Evolutionary conservation across 2,329 filamentous ascomycete genomes (phyloP), one percentile per base, ranked within the genome.

Genomic region (Stagonosporopsis tanaceti): DNA sequence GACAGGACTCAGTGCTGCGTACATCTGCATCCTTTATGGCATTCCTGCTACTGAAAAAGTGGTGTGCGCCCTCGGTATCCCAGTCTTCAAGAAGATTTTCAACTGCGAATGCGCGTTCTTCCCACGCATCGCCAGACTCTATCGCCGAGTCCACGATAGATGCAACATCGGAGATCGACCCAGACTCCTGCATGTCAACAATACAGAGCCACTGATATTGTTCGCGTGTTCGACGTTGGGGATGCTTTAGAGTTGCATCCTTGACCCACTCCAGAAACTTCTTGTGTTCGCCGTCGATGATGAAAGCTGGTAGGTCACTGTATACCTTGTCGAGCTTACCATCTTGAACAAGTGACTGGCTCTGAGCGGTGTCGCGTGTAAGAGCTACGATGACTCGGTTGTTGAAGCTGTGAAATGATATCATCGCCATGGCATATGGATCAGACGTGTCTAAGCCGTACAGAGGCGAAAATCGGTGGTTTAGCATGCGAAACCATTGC

Each of bases 161-260:
- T 17, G 8, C 25, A 22, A 59, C 25, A 8, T 37, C 11, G 2
- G 2, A 34, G 32, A 34, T 25, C 5, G 38, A n/a, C 20, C 6
- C n/a, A 15, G 22, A 22, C 2, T 50, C 12, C 39, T 51, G 55
- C 3, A 46, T 4, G 4, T 30, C 12, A 1, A 58, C 54, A 7
- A 64, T 59, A 24, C 8, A 30, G 0, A 60, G 34, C 41, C 50
- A 62, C 15, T 39, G 44, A 11, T 39, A 6, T n/a, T 64, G 56
- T 22, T 53, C 46, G 0, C 22, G 24, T 12, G 51, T 56, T 2
- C 53, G 51, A 14, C 57, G 56, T 9, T 47, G 38, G 2, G 59
- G 59, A 25, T 60, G 50, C 38, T 56, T 56, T 8, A 64, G 17
- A 1, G 30, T 52, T 1, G 38, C 59, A 12, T 56, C 50, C 22